Percentiles rank a stretch among this genome's conserved stretches.
These are phyloP conservation scores for Annulohypoxylon nitens DNA, from an alignment of 495 filamentous ascomycete species.

Conservation along the genomic window DNA sequence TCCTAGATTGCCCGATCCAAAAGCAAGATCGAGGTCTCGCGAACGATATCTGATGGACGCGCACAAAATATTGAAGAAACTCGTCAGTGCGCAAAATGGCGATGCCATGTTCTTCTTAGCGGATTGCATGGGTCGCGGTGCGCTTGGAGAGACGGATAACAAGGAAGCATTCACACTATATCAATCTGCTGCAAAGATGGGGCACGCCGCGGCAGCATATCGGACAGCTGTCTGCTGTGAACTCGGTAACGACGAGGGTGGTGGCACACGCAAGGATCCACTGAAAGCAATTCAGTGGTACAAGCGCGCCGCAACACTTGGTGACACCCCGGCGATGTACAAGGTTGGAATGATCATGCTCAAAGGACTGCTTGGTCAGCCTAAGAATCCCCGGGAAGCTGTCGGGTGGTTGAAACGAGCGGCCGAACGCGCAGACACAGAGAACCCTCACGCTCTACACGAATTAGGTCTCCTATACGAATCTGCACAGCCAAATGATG, in stretches of 20 bases:
- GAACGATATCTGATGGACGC: conserved; percentile 89
- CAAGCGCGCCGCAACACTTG: conserved; percentile 87
- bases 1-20: conserved; percentile 78
- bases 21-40: conserved; percentile 77
- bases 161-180: conserved; percentile 94
- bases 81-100: conserved; percentile 71
- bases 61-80: conserved; percentile 90
- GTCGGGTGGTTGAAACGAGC: conserved; percentile 93
- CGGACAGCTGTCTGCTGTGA: conserved; percentile 97
- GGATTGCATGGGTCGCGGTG: conserved; percentile 86
- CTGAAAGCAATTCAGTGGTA: conserved; percentile 98
- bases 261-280: conserved; percentile 90
- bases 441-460: conserved; percentile 96
- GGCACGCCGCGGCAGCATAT: conserved; percentile 89
- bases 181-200: conserved; percentile 90
- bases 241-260: conserved; percentile 92
- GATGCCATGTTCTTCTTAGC: conserved; percentile 96
- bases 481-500: conserved; percentile 72
- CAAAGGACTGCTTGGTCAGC: conserved; percentile 93
- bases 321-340: conserved; percentile 95
- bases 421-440: conserved; percentile 85
- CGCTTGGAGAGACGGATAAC: conserved; percentile 75
- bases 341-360: conserved; percentile 97
- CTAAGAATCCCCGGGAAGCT: conserved; percentile 84
- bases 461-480: conserved; percentile 91